Conservation (phyloP, 176 grass and related monocot species). For the Chloris gayana region DNA sequence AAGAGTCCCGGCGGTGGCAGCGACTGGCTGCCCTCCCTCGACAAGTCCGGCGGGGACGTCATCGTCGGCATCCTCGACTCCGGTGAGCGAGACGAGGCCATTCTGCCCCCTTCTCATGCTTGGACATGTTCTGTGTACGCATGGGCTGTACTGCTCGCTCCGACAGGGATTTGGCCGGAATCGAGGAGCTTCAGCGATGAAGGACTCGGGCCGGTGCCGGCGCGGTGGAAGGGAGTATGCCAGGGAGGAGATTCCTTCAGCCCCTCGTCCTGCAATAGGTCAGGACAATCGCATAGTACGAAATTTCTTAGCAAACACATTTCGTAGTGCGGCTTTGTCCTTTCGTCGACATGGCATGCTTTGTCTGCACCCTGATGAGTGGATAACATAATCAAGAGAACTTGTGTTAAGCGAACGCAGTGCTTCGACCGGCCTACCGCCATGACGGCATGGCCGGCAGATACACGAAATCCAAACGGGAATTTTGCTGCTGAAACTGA, state of each 20-base stretch:
- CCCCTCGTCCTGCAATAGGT: slow-evolving; percentile 77
- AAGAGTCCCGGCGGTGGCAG: neutral
- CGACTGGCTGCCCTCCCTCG: slow-evolving; percentile 48
- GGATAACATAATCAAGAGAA: neutral
- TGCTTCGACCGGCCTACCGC: neutral
- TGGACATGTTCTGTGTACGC: no score
- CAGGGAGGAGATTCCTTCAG: slow-evolving; percentile 73
- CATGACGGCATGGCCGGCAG: neutral
- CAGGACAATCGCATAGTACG: neutral
- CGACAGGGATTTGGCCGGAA: slow-evolving; percentile 89
- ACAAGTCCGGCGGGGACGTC: slow-evolving; percentile 52
- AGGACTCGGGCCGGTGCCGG: slow-evolving; percentile 63
- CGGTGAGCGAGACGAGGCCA: slow-evolving; percentile 39
- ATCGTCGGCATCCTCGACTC: slow-evolving; percentile 95
- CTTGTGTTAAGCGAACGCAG: neutral
- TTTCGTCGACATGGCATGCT: neutral
- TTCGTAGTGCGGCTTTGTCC: neutral
- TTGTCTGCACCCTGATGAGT: neutral
- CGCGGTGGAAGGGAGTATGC: slow-evolving; percentile 77
- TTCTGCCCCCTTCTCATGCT: no score
- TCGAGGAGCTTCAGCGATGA: slow-evolving; percentile 78
- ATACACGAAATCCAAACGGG: neutral
- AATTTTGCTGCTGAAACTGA: neutral
- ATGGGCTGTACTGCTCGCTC: neutral
- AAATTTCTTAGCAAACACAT: no score